Evolutionary conservation across 768 basidiomycete species (phyloP), one percentile per base, ranked within the genome.

Genomic region (Kwoniella dendrophila): DNA sequence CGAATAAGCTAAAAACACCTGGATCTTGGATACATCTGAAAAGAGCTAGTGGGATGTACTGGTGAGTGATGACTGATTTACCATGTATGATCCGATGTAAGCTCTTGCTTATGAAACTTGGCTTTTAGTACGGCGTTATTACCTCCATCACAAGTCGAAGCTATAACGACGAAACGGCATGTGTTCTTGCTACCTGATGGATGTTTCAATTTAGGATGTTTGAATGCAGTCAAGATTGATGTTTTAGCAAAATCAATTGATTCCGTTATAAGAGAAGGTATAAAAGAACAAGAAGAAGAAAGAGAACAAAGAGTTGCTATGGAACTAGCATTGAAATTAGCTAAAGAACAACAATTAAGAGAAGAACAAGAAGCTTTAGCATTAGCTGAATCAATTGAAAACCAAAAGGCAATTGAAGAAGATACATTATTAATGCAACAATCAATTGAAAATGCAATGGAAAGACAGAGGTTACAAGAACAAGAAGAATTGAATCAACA

Each of bases 11-110:
- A 65, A 86, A 88, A 78, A 98, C 95, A 33, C 96, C 96, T 16
- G 94, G 95, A 6, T 86, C 89, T 61, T 98, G 96, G 96, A 84
- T 85, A 8, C 95, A 97, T 79, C 90, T 98, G 80, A 91, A 90
- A 81, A 87, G 86, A 76, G 93, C 97, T 78, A 94, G 93, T 65
- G 95, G 95, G 79, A 95, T 97, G 93, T 94, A 94, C 84, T 92
- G 91, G 92, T 92, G 78, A 63, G 83, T 72, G 30, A 7, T 44
- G 36, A 26, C 32, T 32, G 4, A 22, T 41, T 33, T 44, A 14
- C 14, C 22, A 6, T 43, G n/a, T 20, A 14, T 40, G 24, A n/a
- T 30, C 8, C 30, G 8, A 20, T 2, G 7, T 29, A 2, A n/a
- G 24, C 16, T 8, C 26, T 22, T 16, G 30, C 55, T 66, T 24